Conservation (phyloP, 805 yeast genomes). For the Barnettozyma vustinii region DNA sequence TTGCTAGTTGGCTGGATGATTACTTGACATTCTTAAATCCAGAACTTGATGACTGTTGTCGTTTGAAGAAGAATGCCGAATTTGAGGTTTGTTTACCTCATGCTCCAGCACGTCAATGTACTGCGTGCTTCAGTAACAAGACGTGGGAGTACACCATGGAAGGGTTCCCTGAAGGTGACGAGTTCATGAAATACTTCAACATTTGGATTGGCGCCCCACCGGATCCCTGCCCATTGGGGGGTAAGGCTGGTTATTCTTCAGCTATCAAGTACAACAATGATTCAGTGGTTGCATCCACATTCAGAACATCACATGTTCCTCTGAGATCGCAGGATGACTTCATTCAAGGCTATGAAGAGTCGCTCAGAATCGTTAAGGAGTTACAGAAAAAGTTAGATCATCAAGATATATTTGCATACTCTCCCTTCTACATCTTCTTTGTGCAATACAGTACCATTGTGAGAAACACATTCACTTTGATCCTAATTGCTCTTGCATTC, state of each 20-base stretch:
- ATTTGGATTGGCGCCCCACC: constrained; percentile 84
- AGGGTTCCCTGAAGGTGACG: constrained; percentile 73
- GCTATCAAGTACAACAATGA: constrained; percentile 44
- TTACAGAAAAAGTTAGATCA: constrained; percentile 38
- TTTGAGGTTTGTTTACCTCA: constrained; percentile 60
- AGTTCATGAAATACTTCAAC: constrained; percentile 65
- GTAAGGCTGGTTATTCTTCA: constrained; percentile 82
- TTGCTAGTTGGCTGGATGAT: constrained; percentile 92
- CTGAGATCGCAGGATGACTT: constrained; percentile 79
- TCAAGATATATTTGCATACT: constrained; percentile 71
- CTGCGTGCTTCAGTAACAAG: constrained; percentile 60
- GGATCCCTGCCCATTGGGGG: constrained; percentile 92
- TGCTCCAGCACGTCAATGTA: constrained; percentile 67
- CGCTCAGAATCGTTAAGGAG: constrained; percentile 60
- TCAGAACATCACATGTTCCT: constrained; percentile 76
- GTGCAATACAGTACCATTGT: constrained; percentile 77
- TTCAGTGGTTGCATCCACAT: constrained; percentile 52
- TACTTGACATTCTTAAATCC: constrained; percentile 86
- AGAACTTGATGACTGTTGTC: constrained; percentile 77
- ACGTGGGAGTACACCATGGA: constrained; percentile 69
- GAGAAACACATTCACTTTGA: constrained; percentile 47
- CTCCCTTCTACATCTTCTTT: constrained; percentile 89
- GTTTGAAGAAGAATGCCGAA: constrained; percentile 44
- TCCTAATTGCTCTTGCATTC: constrained; percentile 45
- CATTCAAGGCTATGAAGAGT: constrained; percentile 70